Evolutionary conservation across 208 protist species (phyloP).

Genomic region (Tritrichomonas foetus): DNA sequence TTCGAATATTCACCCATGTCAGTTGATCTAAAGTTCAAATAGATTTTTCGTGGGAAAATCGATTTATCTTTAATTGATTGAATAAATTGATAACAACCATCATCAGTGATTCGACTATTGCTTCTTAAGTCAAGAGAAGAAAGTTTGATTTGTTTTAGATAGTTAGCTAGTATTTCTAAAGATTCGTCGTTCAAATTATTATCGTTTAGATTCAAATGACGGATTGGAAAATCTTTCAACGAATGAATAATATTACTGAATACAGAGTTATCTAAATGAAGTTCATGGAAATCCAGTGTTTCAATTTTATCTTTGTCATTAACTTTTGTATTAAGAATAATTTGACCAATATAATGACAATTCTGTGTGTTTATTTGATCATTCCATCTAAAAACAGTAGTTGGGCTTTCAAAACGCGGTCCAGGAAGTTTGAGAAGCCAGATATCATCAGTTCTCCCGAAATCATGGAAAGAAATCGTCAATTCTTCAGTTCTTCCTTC

Average conservation of each 20-base stretch:
- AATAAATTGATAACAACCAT: background rate
- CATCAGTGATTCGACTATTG: background rate
- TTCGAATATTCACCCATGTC: background rate
- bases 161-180: background rate
- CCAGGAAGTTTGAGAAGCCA: constrained; percentile 11
- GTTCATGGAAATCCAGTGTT: background rate
- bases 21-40: background rate
- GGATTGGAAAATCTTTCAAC: background rate
- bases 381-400: background rate
- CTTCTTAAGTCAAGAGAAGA: no score
- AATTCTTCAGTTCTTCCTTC: background rate
- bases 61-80: background rate
- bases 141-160: background rate
- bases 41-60: background rate
- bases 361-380: background rate
- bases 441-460: background rate
- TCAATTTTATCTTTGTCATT: background rate
- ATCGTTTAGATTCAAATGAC: background rate
- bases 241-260: background rate
- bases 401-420: background rate
- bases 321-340: background rate
- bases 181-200: background rate
- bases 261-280: background rate
- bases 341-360: background rate
- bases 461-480: background rate